These are phyloP conservation scores for Colletotrichum musicola DNA, from an alignment of 2,329 filamentous ascomycete genomes.

Conservation along the genomic window DNA sequence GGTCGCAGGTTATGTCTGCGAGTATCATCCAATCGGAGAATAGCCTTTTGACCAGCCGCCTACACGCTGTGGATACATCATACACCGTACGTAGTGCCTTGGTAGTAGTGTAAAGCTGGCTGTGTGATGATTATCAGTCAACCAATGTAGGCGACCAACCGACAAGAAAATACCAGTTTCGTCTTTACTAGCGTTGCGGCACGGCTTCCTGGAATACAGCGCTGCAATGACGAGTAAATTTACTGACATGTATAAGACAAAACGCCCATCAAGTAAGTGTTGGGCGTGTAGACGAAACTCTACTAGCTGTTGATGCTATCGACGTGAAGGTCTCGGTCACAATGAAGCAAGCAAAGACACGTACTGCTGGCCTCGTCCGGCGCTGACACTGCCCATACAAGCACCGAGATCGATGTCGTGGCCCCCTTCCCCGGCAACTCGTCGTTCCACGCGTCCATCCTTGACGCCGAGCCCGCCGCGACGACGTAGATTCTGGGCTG, in stretches of 20 bases:
- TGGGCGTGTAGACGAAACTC: too few relatives aligned
- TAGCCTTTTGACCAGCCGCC: not conserved
- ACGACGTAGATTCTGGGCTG: conserved; percentile 50
- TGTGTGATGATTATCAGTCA: too few relatives aligned
- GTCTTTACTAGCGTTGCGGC: too few relatives aligned
- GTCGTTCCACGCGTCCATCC: conserved; percentile 46
- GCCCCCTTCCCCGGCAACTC: conserved; percentile 43
- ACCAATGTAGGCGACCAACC: too few relatives aligned
- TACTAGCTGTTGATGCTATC: not conserved
- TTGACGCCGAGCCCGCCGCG: conserved; percentile 43
- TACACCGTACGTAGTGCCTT: too few relatives aligned
- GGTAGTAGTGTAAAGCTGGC: too few relatives aligned
- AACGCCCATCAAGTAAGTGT: too few relatives aligned
- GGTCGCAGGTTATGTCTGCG: not conserved
- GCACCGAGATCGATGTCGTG: conserved; percentile 44
- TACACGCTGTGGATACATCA: not conserved
- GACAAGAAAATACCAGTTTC: too few relatives aligned
- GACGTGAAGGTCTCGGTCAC: not conserved
- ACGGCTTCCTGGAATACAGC: too few relatives aligned
- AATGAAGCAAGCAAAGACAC: conserved; percentile 5
- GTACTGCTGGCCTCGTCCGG: conserved; percentile 12
- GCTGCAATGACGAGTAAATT: too few relatives aligned
- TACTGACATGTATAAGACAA: too few relatives aligned
- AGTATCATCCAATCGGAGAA: conserved; percentile 20
- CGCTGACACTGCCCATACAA: conserved; percentile 43